Evolutionary conservation across 805 yeast genomes (phyloP), one percentile per base, ranked within the genome.

Genomic region (Kazachstania viticola): DNA sequence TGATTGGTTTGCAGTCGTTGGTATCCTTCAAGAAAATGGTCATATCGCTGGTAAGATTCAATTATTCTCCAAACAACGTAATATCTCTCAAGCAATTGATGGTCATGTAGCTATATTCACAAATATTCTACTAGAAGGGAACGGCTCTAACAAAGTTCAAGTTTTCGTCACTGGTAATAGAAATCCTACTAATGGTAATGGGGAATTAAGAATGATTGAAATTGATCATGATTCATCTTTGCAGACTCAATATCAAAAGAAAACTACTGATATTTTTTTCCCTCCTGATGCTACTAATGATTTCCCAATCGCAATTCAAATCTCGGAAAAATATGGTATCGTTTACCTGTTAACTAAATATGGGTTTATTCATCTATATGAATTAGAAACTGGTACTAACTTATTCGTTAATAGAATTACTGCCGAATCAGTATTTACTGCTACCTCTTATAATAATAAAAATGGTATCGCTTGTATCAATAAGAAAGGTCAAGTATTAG

Each of bases 41-140:
- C 75, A 93, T 49, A 83, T 91, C 45, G 95, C 84, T 21, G 99
- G 99, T 54, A 93, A 83, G 61, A 81, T 88, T 55, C 99, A 91
- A 65, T 73, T 91, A 40, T 91, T 65, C 61, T 80, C 94, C 38
- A 80, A 79, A 55, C 74, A 78, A 33, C 77, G 97, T 62, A 80
- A 81, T 52, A 82, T 88, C 25, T 87, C 96, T 11, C 99, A 91
- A 63, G 87, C 94, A 14, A 83, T 91, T 47, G 97, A 91, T 53
- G 98, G 98, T 48, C 98, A 91, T 59, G 97, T 93, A 34, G 91
- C 94, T 37, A 74, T 75, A 26, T 91, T 91, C 62, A 84, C 95
- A 33, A 65, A 69, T 37, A 63, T 91, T 41, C 69, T 74, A 39
- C 65, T 88, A 45, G 79, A 74, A 32, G 84, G 84, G 34, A 82